Conservation (phyloP, 73 alveolate species). For the Vitrella brassicaformis region DNA sequence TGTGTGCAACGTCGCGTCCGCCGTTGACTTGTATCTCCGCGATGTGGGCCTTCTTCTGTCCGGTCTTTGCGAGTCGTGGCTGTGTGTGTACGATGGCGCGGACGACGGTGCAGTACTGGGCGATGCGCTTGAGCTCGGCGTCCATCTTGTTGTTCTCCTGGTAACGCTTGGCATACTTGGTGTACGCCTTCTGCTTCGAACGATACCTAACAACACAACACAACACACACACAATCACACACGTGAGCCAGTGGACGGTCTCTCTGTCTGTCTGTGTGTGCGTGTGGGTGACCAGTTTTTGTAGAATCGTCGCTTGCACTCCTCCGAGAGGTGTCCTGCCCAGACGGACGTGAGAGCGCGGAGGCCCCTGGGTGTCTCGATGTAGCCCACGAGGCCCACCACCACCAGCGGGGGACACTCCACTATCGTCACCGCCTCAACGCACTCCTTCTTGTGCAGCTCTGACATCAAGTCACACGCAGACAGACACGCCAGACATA, state of each 20-base stretch:
- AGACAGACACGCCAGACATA: too few relatives aligned
- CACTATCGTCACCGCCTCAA: constrained; percentile 96
- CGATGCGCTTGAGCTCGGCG: constrained; percentile 76
- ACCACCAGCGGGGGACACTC: constrained; percentile 96
- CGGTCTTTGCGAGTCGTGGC: constrained; percentile 67
- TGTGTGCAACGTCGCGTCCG: constrained; percentile 83
- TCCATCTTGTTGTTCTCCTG: constrained; percentile 58
- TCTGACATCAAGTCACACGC: constrained; percentile 10
- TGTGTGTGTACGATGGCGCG: constrained; percentile 98
- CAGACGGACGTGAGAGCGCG: constrained; percentile 96
- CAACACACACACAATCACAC: not conserved
- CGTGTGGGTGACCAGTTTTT: constrained; percentile 68
- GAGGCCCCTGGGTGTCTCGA: constrained; percentile 98
- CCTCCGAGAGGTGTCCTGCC: constrained; percentile 92
- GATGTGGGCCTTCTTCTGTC: constrained; percentile 96
- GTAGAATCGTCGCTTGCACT: constrained; percentile 96
- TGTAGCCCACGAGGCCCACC: constrained; percentile 99
- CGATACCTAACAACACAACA: constrained; percentile 5
- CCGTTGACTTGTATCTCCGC: constrained; percentile 98
- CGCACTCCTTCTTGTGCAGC: constrained; percentile 93
- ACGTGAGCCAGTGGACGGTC: too few relatives aligned
- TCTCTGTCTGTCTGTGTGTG: too few relatives aligned
- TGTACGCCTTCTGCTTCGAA: constrained; percentile 96
- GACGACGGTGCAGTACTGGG: constrained; percentile 93
- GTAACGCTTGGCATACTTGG: constrained; percentile 84